Conservation (phyloP, 306 rosid genomes). For the Cyamopsis tetragonoloba region DNA sequence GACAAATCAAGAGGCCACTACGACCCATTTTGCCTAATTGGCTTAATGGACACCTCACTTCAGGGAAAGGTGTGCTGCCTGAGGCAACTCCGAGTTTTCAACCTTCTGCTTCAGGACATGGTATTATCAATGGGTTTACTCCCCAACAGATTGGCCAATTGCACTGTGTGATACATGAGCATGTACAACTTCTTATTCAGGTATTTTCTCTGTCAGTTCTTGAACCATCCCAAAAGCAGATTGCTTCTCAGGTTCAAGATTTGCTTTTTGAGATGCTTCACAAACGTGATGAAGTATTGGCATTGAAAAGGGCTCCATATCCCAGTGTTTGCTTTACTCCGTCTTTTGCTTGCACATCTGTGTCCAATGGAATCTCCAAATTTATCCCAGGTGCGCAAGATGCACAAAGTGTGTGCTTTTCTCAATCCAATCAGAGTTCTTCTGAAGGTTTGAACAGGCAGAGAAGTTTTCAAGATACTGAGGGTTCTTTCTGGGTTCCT, state of each 20-base stretch:
- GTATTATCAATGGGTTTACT: slow-evolving; percentile 74
- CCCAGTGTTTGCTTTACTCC: slow-evolving; percentile 71
- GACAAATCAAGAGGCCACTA: slow-evolving; percentile 61
- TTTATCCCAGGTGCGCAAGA: slow-evolving; percentile 26
- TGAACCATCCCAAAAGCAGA: slow-evolving; percentile 72
- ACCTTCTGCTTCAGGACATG: slow-evolving; percentile 45
- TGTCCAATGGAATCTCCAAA: slow-evolving; percentile 45
- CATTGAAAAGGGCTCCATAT: slow-evolving; percentile 58
- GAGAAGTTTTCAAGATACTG: slow-evolving; percentile 40
- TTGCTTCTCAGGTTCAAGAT: slow-evolving; percentile 77
- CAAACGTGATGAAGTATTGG: slow-evolving; percentile 55
- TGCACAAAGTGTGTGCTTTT: slow-evolving; percentile 29
- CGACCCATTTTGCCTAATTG: slow-evolving; percentile 80
- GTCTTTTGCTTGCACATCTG: slow-evolving; percentile 38
- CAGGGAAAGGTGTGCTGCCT: slow-evolving; percentile 46
- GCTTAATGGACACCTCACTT: slow-evolving; percentile 41
- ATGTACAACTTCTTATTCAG: slow-evolving; percentile 91
- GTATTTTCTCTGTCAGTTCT: slow-evolving; percentile 68
- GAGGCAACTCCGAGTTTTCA: slow-evolving; percentile 38
- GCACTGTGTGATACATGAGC: slow-evolving; percentile 81
- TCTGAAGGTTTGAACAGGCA: slow-evolving; percentile 43
- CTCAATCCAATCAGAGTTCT: slow-evolving; percentile 43
- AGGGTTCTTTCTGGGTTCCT: slow-evolving; percentile 59
- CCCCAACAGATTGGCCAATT: slow-evolving; percentile 76
- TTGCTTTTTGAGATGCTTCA: slow-evolving; percentile 76